These are phyloP conservation scores for Suillus americanus DNA, from an alignment of 768 basidiomycete genomes.

Conservation along the genomic window DNA sequence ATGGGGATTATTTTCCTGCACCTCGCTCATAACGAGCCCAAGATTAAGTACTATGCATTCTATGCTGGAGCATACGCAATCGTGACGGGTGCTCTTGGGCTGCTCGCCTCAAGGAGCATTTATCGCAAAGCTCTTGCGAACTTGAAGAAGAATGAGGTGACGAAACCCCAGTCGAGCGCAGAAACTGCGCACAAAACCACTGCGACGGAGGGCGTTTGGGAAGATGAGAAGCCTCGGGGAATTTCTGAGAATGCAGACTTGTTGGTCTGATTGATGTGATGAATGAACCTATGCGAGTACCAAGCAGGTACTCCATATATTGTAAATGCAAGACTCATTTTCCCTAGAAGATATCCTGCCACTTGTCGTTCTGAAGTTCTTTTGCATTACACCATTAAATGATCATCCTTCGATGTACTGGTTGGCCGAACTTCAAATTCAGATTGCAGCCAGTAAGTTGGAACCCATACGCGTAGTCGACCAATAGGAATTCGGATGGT, in stretches of 20 bases:
- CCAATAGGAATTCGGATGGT: neutral
- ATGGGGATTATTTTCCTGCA: neutral
- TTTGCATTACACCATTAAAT: neutral
- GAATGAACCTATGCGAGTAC: neutral
- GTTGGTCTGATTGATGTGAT: neutral
- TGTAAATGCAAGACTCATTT: neutral
- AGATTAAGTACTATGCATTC: constrained; percentile 1
- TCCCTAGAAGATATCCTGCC: neutral
- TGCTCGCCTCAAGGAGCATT: neutral
- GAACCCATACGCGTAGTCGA: neutral
- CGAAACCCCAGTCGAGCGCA: neutral
- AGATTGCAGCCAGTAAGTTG: neutral
- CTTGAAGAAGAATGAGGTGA: neutral
- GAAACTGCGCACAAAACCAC: neutral
- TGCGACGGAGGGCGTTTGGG: neutral
- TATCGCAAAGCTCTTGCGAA: neutral
- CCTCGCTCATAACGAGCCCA: neutral
- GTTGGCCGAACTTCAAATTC: neutral
- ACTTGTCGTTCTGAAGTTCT: neutral
- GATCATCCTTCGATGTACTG: neutral
- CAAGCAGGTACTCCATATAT: neutral
- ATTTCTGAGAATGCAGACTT: neutral
- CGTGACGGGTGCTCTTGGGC: neutral
- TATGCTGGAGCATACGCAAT: neutral
- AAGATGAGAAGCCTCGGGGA: neutral